phyloP scores from a whole-genome alignment of 208 protist genomes.

The Novymonas esmeraldas region DNA sequence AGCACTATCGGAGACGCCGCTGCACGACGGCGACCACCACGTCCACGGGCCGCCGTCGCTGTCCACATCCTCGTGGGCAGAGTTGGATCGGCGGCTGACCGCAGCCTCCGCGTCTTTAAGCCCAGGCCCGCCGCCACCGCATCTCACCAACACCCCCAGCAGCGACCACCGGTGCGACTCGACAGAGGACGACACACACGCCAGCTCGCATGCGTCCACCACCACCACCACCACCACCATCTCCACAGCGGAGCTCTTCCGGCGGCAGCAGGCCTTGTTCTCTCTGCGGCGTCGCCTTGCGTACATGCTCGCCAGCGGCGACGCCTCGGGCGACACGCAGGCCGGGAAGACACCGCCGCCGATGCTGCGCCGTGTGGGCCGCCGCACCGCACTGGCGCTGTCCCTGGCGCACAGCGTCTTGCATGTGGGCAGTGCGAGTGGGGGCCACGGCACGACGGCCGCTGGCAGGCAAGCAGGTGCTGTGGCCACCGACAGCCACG shows the following conservation, averaged over 20 bases:
- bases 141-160: background rate
- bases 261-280: constrained; percentile 25
- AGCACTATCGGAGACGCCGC: background rate
- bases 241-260: constrained; percentile 2
- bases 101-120: background rate
- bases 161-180: too few relatives aligned
- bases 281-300: constrained; percentile 28
- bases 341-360: background rate
- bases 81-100: constrained; percentile 3
- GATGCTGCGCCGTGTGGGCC: constrained; percentile 4
- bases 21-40: background rate
- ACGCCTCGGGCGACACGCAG: background rate
- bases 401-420: constrained; percentile 26
- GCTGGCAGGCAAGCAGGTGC: too few relatives aligned
- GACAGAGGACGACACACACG: background rate
- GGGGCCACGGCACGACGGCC: background rate
- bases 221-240: background rate
- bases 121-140: background rate
- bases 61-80: background rate
- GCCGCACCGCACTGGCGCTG: constrained; percentile 18
- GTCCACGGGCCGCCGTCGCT: background rate
- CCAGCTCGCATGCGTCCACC: background rate
- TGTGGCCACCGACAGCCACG: too few relatives aligned
- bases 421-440: background rate
- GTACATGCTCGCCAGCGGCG: constrained; percentile 22